Conservation (phyloP, 345 rosid genomes). For the Anastatica hierochuntica region DNA sequence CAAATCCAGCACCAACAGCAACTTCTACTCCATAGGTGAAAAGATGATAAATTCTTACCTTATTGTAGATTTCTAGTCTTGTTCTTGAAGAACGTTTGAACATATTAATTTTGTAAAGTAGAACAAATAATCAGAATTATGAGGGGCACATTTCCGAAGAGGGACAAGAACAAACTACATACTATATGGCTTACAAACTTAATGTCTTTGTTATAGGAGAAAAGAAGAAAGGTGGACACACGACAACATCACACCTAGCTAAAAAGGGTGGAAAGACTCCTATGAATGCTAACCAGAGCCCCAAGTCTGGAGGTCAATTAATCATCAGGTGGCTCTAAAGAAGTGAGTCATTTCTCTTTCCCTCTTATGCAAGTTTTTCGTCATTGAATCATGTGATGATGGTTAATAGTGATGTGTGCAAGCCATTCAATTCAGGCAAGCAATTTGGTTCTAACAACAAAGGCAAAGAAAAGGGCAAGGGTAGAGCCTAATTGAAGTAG, state of each 20-base stretch:
- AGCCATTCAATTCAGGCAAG: constrained; percentile 18
- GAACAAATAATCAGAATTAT: too few relatives aligned
- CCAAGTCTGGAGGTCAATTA: constrained; percentile 64
- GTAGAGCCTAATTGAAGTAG: constrained; percentile 17
- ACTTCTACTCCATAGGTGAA: constrained; percentile 38
- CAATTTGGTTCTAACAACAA: constrained; percentile 14
- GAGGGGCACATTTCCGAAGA: too few relatives aligned
- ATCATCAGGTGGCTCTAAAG: constrained; percentile 53
- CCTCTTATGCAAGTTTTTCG: neutral
- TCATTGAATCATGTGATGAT: neutral
- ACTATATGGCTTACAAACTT: too few relatives aligned
- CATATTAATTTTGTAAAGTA: neutral
- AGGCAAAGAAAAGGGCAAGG: constrained; percentile 20
- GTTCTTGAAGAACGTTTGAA: neutral
- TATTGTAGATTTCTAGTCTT: too few relatives aligned
- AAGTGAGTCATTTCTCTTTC: constrained; percentile 34
- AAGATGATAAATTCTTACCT: neutral
- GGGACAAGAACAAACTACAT: too few relatives aligned
- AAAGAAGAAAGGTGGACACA: constrained; percentile 62
- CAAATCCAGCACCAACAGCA: constrained; percentile 28
- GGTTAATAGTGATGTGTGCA: neutral
- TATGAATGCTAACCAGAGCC: constrained; percentile 35
- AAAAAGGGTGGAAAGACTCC: constrained; percentile 48
- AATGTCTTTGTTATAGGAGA: constrained; percentile 37
- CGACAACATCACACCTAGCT: constrained; percentile 81